Evolutionary conservation across 2,329 filamentous ascomycete species (phyloP).

Genomic region (Calonectria crousiana): DNA sequence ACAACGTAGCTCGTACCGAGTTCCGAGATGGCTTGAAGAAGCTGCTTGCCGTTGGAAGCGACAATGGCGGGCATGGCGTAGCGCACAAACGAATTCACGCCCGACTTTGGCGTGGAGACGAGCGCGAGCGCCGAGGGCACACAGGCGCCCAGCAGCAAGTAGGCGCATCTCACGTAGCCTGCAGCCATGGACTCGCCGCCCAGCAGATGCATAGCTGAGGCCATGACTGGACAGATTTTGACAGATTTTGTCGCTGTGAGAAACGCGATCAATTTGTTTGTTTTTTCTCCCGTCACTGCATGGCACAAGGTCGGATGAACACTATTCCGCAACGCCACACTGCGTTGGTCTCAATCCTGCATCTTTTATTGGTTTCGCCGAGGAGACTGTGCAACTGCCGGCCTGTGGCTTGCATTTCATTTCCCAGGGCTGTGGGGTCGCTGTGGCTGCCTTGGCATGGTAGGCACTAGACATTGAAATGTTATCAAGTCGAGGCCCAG

Average conservation of each 20-base stretch:
- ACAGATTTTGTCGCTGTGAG: background rate
- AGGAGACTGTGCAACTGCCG: background rate
- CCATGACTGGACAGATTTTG: background rate
- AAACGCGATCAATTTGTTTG: background rate
- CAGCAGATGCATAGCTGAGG: background rate
- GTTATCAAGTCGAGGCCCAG: background rate
- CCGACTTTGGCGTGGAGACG: background rate
- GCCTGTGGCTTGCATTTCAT: background rate
- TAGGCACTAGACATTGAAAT: background rate
- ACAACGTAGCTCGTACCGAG: background rate
- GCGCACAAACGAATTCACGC: background rate
- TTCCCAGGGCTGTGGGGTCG: background rate
- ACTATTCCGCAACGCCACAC: background rate
- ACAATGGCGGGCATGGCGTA: background rate
- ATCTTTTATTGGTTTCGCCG: background rate
- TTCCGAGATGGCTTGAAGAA: background rate
- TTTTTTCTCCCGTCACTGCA: background rate
- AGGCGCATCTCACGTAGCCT: background rate
- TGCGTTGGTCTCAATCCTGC: background rate
- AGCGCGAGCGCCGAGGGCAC: background rate
- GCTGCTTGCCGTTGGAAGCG: background rate
- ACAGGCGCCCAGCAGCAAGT: background rate
- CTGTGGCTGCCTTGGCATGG: background rate
- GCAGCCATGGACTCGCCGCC: background rate
- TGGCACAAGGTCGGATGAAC: background rate